Evolutionary conservation across 345 rosid species (phyloP).

Genomic region (Psidium friedrichsthalianum): DNA sequence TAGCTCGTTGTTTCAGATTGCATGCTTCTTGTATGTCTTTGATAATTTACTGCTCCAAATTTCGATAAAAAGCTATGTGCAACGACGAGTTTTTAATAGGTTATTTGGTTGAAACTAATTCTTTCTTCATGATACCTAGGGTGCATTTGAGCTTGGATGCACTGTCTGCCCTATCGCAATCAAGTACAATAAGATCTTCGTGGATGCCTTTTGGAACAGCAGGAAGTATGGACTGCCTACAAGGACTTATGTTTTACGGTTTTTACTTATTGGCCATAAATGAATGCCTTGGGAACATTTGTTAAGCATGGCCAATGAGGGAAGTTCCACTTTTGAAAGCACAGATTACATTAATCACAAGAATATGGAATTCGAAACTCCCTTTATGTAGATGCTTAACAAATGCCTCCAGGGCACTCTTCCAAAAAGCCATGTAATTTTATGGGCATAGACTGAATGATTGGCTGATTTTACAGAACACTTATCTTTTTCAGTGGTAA

Average conservation of each 20-base stretch:
- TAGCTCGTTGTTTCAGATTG: not conserved
- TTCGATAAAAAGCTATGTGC: not conserved
- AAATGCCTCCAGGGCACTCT: not conserved
- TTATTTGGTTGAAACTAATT: slow-evolving; percentile 3
- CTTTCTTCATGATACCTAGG: slow-evolving; percentile 34
- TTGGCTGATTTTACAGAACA: not conserved
- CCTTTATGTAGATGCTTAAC: not conserved
- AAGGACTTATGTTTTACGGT: not conserved
- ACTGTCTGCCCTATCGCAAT: slow-evolving; percentile 95
- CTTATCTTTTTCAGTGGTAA: not conserved
- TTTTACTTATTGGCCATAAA: not conserved
- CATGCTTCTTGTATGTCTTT: not conserved
- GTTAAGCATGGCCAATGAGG: not conserved
- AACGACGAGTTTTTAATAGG: not conserved
- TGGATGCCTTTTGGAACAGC: slow-evolving; percentile 99
- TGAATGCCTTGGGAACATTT: not conserved
- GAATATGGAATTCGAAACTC: not conserved
- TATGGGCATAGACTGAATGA: not conserved
- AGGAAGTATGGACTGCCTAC: slow-evolving; percentile 48
- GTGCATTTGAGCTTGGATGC: slow-evolving; percentile 94
- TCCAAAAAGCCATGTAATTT: not conserved
- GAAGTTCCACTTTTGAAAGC: not conserved
- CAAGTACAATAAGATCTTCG: slow-evolving; percentile 94
- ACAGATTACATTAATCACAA: not conserved
- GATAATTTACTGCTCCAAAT: not conserved